phyloP scores from a whole-genome alignment of 2,329 filamentous ascomycete genomes.

The Penicillium sp. region DNA sequence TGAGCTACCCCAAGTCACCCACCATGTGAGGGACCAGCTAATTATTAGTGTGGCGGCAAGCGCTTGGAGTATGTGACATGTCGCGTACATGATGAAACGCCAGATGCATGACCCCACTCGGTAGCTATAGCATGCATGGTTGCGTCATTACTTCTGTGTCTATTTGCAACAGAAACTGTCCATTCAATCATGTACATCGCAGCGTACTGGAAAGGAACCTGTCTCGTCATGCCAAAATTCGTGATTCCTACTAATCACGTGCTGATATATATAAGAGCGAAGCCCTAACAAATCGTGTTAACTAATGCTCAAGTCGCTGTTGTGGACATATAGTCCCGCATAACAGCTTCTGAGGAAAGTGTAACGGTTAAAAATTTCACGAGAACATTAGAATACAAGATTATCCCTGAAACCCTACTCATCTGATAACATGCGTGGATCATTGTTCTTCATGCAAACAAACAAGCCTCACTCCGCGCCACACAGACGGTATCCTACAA shows the following conservation, averaged over 20 bases:
- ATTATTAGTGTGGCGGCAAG: neutral
- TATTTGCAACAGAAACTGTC: neutral
- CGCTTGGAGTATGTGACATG: neutral
- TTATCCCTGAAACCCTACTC: too few species aligned
- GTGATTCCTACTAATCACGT: neutral
- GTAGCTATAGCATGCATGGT: neutral
- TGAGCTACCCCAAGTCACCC: neutral
- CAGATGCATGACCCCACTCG: neutral
- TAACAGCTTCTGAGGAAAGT: neutral
- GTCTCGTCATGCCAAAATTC: neutral
- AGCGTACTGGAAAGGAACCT: neutral
- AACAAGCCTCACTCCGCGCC: neutral
- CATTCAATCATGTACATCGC: neutral
- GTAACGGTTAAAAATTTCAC: rapidly evolving
- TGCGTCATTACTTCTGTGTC: neutral
- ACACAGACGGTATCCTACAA: neutral
- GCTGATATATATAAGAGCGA: neutral
- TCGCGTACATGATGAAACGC: conserved; percentile 1
- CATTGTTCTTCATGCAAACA: neutral
- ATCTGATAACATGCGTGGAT: neutral
- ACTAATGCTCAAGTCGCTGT: too few species aligned
- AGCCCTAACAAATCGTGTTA: conserved; percentile 10
- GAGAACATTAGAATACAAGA: neutral
- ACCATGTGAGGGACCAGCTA: neutral
- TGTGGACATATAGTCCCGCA: neutral